Percentiles rank a stretch among this genome's conserved stretches.
Conservation (phyloP, 2,329 filamentous ascomycete species). For the Parafenestella ontariensis region DNA sequence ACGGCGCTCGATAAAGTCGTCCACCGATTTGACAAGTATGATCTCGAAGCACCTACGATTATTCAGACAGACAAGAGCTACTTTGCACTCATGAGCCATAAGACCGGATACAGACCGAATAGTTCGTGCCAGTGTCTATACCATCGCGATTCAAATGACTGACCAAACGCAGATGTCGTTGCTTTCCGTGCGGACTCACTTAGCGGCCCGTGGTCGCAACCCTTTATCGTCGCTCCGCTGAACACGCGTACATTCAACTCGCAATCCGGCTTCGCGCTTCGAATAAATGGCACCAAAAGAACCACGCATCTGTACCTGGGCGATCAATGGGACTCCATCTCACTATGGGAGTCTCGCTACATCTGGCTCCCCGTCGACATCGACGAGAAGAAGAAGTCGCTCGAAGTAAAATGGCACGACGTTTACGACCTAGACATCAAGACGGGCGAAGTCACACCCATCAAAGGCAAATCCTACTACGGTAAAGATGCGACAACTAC, state of each 20-base stretch:
- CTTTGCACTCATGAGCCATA: conserved; percentile 68
- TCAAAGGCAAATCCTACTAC: conserved; percentile 59
- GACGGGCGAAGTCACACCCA: conserved; percentile 57
- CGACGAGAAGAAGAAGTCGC: conserved; percentile 59
- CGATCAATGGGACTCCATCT: conserved; percentile 63
- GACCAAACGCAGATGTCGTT: conserved; percentile 56
- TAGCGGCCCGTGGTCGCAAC: conserved; percentile 62
- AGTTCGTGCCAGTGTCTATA: conserved; percentile 37
- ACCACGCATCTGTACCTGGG: conserved; percentile 62
- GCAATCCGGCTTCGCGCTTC: conserved; percentile 59
- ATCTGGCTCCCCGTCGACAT: conserved; percentile 64
- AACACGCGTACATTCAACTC: conserved; percentile 63
- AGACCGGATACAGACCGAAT: conserved; percentile 69
- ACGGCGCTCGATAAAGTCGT: conserved; percentile 61
- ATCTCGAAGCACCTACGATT: conserved; percentile 67
- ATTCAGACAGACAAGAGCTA: conserved; percentile 67
- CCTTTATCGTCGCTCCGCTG: conserved; percentile 59
- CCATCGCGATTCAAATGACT: not conserved
- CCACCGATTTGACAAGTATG: conserved; percentile 65
- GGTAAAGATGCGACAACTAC: conserved; percentile 54
- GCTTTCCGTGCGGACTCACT: conserved; percentile 62
- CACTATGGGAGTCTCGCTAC: conserved; percentile 64
- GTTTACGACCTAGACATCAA: conserved; percentile 63
- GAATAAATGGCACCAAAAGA: conserved; percentile 57
- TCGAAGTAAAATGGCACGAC: conserved; percentile 62